These are phyloP conservation scores for Pochonia chlamydosporia DNA, from an alignment of 2,329 filamentous ascomycete genomes.

Conservation along the genomic window DNA sequence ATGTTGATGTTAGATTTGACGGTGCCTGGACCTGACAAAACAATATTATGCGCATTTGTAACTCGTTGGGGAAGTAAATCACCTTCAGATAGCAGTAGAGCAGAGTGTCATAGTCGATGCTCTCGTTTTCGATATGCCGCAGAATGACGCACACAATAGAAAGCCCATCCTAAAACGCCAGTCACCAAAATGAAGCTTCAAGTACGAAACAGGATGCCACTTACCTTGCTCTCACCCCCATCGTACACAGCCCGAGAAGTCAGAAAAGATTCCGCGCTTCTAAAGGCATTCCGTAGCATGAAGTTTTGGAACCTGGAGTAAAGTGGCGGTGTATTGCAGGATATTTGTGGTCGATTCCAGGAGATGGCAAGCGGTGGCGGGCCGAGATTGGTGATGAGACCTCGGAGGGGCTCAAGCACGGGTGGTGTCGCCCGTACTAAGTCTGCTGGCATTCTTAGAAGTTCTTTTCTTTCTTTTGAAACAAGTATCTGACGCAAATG, in stretches of 20 bases:
- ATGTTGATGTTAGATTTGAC: background rate
- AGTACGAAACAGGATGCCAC: background rate
- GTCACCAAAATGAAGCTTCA: constrained; percentile 1
- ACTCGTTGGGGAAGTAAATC: constrained; percentile 15
- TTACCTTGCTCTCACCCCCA: constrained; percentile 62
- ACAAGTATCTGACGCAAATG: constrained; percentile 60
- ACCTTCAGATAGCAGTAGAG: constrained; percentile 65
- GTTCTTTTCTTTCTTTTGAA: constrained; percentile 52
- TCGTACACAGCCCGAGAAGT: constrained; percentile 64
- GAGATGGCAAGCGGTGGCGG: constrained; percentile 63
- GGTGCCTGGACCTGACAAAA: too few species aligned
- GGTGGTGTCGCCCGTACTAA: constrained; percentile 46
- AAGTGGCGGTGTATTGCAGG: constrained; percentile 53
- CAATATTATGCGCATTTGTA: too few species aligned
- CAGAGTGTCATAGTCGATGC: constrained; percentile 59
- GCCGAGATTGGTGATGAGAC: constrained; percentile 60
- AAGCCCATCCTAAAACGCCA: constrained; percentile 51
- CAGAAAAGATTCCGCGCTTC: constrained; percentile 57
- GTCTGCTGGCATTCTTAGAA: constrained; percentile 49
- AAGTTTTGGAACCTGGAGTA: constrained; percentile 69
- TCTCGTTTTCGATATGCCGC: constrained; percentile 60
- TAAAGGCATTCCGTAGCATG: constrained; percentile 64
- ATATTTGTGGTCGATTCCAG: constrained; percentile 63
- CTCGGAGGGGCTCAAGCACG: constrained; percentile 53
- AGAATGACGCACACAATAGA: constrained; percentile 65